Evolutionary conservation across 352 stramenopile species (phyloP), one percentile per base, ranked within the genome.

Genomic region (Plasmopara halstedii): DNA sequence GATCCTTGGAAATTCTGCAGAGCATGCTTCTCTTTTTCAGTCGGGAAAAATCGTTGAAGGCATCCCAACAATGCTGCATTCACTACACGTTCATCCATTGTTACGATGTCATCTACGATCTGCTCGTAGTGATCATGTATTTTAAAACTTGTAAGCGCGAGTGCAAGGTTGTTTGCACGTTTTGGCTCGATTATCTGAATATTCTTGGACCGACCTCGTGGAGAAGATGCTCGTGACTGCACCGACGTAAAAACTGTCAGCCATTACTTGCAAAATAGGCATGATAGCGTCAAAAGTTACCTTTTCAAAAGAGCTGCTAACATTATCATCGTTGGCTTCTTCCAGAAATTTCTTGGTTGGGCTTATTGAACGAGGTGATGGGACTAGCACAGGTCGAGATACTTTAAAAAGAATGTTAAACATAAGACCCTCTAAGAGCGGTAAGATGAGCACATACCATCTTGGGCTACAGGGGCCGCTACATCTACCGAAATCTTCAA

Each of bases 141-240:
- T 46, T 88, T 88, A 68, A 88, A 91, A 27, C 68, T 88, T 6
- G 76, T 62, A 8, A 91, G 56, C 19, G 77, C 74, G 23, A 88
- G 62, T 7, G 79, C 70, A 1, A 91, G 44, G 43, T 91, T 91
- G 39, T 91, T 91, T 2, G 76, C 77, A 17, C 77, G 80, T 35
- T 91, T 91, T 20, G 83, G 40, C 8, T 91, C 80, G 21, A 91
- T 73, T 19, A 91, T 43, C 27, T 87, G 78, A 35, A 88, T 69
- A 31, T 71, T 86, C 54, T 83, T 86, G 21, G 70, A 78, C 19
- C 82, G 82, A 13, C 80, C 74, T 14, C 79, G 70, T 19, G 77
- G 76, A 2, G 80, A 91, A 0, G 73, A 85, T 10, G 70, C 68
- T 9, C 80, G 65, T 31, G 80, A 79, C 70, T 79, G 27, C 15